Conservation (phyloP, 2,329 filamentous ascomycete genomes). For the Didymella pinodella region DNA sequence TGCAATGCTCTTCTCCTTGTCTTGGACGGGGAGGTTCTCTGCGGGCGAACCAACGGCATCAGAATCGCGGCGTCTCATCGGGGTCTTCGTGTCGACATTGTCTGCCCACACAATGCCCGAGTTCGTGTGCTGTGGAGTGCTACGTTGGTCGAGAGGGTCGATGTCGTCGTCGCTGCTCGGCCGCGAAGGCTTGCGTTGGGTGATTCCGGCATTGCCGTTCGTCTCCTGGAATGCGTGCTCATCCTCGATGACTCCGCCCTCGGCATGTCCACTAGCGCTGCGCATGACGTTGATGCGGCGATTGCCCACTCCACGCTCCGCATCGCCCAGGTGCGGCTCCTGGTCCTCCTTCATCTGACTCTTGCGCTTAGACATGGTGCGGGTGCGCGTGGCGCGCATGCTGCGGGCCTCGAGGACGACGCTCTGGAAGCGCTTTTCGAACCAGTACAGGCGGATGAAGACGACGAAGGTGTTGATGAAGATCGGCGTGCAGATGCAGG, state of each 20-base stretch:
- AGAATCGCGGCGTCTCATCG: slow-evolving; percentile 63
- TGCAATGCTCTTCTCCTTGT: slow-evolving; percentile 82
- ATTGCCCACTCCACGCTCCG: slow-evolving; percentile 70
- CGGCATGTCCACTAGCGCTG: slow-evolving; percentile 58
- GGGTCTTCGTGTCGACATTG: slow-evolving; percentile 33
- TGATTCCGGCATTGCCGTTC: slow-evolving; percentile 40
- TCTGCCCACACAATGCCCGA: slow-evolving; percentile 37
- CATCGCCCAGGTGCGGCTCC: slow-evolving; percentile 55
- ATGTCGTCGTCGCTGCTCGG: slow-evolving; percentile 24
- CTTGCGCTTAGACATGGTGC: slow-evolving; percentile 64
- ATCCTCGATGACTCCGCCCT: slow-evolving; percentile 67
- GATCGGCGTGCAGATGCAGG: slow-evolving; percentile 52
- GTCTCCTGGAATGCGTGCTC: slow-evolving; percentile 56
- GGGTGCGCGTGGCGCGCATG: slow-evolving; percentile 65
- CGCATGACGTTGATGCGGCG: slow-evolving; percentile 73
- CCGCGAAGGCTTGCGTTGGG: slow-evolving; percentile 8
- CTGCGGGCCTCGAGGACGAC: slow-evolving; percentile 76
- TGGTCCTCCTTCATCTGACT: slow-evolving; percentile 56
- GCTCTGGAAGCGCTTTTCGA: slow-evolving; percentile 92
- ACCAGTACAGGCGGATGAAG: slow-evolving; percentile 94
- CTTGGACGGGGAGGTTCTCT: slow-evolving; percentile 60
- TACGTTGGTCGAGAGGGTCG: slow-evolving; percentile 29
- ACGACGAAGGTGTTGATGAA: slow-evolving; percentile 73
- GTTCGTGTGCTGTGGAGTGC: slow-evolving; percentile 22
- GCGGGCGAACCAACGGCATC: slow-evolving; percentile 69